Base-by-base conservation (phyloP, 2,329 filamentous ascomycete species). In the Mollisia scopiformis region DNA sequence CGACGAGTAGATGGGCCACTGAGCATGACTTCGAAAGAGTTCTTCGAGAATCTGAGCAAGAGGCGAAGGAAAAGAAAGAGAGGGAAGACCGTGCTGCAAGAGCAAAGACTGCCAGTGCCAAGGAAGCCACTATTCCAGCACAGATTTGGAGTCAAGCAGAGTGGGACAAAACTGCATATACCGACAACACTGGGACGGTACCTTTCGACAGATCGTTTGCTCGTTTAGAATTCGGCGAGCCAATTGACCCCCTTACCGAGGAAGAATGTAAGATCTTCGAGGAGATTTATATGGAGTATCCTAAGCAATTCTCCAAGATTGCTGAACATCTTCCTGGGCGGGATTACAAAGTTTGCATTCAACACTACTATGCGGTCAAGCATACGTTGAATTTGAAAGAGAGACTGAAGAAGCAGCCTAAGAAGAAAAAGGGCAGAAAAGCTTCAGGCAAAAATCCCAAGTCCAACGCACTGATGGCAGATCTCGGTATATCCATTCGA, bases 291-390 rank as follows among this genome's bases (percentile, higher is more conserved):
- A 81, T 91, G 54, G 88, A 92, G 63, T 85, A 84, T 60, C 89
- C 90, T 0, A 95, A 95, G 80, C 90, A 93, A 71, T 95, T 90
- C 90, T 89, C 90, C 59, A 87, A 86, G 68, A 87, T 95, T 60
- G 89, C 91, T 5, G 86, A 89, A 61, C 81, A 82, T 25, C 77
- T 94, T 6, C 83, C 84, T 0, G 81, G 83, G 30, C 86, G 91
- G 25, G 87, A 90, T 69, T 93, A 92, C 75, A 88, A 89, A 66
- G 85, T 90, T 50, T 92, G 89, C 74, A 95, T 95, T 68, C 89
- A 92, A 72, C 92, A 93, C 74, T 95, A 95, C 75, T 95, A 95
- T 74, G 82, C 91, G 64, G 91, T 89, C 72, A 95, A 87, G 77
- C 89, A 89, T 76, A 82, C 87, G 50, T 84, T 87, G 43, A 88